Base-by-base conservation (phyloP, 1,284 basidiomycete genomes). In the Fereydounia khargensis region DNA sequence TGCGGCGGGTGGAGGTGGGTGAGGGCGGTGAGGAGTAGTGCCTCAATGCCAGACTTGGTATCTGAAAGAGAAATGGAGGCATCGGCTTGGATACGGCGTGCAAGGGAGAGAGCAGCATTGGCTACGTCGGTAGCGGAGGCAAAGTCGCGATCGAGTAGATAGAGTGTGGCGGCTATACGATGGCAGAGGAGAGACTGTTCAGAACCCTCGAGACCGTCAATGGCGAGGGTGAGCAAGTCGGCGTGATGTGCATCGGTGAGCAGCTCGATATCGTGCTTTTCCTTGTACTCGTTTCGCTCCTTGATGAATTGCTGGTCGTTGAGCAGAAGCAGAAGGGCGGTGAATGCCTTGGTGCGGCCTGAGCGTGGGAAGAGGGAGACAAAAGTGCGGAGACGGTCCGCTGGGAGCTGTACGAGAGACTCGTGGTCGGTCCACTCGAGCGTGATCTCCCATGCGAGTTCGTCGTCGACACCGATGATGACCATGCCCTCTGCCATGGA, bases 1-100 rank as follows among this genome's bases (percentile, higher is more conserved):
- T 91, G 91, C 0, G 94, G 94, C 9, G 92, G 85, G 76, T 85
- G 89, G 42, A 88, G 81, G 61, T 95, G 86, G 1, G 91, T 87
- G 14, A 95, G 81, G 3, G 88, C 85, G 0, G 82, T 85, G 0
- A 84, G 83, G 11, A 91, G 80, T 6, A 81, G 79, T 6, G 83
- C 79, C 42, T 87, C 83, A 70, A 91, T 79, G 37, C 81, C 80
- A 18, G 91, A 76, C 0, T 86, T 87, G 32, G 80, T 82, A 60
- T 89, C 87, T 1, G 86, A 82, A 1, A 84, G 81, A 38, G 83
- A 82, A 42, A 89, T 83, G 0, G 85, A 83, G 52, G 85, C 86
- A 35, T 85, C 39, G 10, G 18, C 16, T 32, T 60, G 54, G 30
- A 57, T 37, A 6, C 50, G 42, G 4, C 36, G 25, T 17, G 62